Percentiles rank a stretch among this genome's conserved stretches.
Conservation (phyloP, 2,329 filamentous ascomycete genomes). For the Pleoardoris graminearum region DNA sequence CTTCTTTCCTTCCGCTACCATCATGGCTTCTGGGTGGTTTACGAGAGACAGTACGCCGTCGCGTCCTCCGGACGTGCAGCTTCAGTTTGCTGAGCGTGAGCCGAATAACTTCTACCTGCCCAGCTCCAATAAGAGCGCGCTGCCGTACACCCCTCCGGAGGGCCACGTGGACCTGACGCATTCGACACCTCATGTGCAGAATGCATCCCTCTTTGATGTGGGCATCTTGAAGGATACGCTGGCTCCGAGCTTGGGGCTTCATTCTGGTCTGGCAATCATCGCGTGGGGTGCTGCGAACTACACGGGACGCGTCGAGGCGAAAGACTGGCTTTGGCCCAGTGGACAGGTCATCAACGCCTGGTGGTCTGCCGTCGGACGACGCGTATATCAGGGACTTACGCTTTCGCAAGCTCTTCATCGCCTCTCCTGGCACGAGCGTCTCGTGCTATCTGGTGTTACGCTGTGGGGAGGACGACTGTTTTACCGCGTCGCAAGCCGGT, state of each 20-base stretch:
- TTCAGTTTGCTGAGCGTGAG: constrained; percentile 37
- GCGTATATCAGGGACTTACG: constrained; percentile 53
- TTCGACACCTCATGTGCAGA: constrained; percentile 38
- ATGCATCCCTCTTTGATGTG: constrained; percentile 44
- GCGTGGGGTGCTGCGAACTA: constrained; percentile 57
- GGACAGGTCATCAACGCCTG: constrained; percentile 61
- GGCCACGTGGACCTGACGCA: constrained; percentile 33
- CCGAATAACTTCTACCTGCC: constrained; percentile 41
- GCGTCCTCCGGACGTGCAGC: constrained; percentile 33
- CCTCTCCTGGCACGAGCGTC: constrained; percentile 58
- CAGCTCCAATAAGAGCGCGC: constrained; percentile 25
- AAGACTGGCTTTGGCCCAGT: constrained; percentile 63
- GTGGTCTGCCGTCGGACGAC: constrained; percentile 62
- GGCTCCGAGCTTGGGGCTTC: constrained; percentile 58
- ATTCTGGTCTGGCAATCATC: constrained; percentile 56
- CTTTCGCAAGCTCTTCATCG: constrained; percentile 52
- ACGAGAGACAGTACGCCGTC: constrained; percentile 23
- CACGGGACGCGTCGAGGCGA: constrained; percentile 61
- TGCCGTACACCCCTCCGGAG: constrained; percentile 8
- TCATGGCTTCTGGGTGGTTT: constrained; percentile 38
- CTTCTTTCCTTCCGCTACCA: constrained; percentile 10
- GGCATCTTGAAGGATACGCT: constrained; percentile 59
- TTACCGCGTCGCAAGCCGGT: constrained; percentile 57
- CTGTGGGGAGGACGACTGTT: constrained; percentile 62
- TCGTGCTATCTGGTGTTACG: constrained; percentile 60